Evolutionary conservation across 805 yeast species (phyloP).

Genomic region (Nakazawaea pomicola): DNA sequence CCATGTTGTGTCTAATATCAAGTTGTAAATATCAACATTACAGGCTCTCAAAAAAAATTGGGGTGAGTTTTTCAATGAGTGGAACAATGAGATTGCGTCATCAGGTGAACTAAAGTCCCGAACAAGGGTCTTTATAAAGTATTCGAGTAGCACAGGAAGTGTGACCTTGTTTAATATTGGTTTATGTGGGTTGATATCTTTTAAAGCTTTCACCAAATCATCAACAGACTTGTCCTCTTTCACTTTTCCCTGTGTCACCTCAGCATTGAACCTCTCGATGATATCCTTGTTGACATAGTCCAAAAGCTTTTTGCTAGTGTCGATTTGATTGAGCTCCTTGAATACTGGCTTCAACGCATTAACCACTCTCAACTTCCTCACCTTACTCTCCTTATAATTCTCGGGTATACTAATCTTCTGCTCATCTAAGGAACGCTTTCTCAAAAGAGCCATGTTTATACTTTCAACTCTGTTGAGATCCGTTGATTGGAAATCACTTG

Average conservation of each 20-base stretch:
- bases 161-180: conserved; percentile 7
- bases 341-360: conserved; percentile 6
- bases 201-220: neutral
- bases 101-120: conserved; percentile 4
- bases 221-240: neutral
- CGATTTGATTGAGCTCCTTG: neutral
- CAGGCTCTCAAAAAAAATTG: conserved; percentile 6
- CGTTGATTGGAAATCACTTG: neutral
- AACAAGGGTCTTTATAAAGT: neutral
- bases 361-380: conserved; percentile 5
- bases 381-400: conserved; percentile 5
- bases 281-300: neutral
- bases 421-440: neutral
- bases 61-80: conserved; percentile 6
- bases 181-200: neutral
- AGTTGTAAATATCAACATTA: conserved; percentile 11
- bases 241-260: neutral
- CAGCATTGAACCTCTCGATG: conserved; percentile 1
- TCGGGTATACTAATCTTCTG: neutral
- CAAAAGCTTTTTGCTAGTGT: neutral
- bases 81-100: conserved; percentile 10
- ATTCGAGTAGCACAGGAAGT: conserved; percentile 10
- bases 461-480: neutral
- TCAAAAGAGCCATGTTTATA: conserved; percentile 4
- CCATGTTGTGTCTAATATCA: conserved; percentile 6